These are phyloP conservation scores for Arthrinium phaeospermum DNA, from an alignment of 2,329 filamentous ascomycete genomes.

Conservation along the genomic window DNA sequence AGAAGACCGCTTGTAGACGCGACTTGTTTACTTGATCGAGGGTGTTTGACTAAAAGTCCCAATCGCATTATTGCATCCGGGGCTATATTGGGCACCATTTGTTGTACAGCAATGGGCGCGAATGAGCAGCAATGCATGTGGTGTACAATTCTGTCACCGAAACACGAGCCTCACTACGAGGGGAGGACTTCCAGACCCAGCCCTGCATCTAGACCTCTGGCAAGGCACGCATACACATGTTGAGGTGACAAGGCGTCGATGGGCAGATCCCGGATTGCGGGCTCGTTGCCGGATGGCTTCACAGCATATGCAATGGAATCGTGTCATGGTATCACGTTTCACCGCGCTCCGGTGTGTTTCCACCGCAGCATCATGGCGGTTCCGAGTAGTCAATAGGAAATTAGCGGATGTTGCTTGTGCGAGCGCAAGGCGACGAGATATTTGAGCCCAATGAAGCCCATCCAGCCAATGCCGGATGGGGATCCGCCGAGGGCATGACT, in stretches of 20 bases:
- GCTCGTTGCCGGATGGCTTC: constrained; percentile 1
- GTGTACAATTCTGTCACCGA: constrained; percentile 14
- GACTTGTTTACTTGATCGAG: constrained; percentile 4
- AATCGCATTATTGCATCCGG: neutral
- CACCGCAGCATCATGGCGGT: constrained; percentile 2
- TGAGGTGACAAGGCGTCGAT: neutral
- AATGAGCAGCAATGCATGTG: neutral
- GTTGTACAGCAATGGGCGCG: neutral
- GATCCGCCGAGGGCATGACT: neutral
- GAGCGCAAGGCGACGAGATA: neutral
- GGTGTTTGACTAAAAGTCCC: neutral
- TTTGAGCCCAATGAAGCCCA: constrained; percentile 3
- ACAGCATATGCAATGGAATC: constrained; percentile 13
- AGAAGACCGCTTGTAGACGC: neutral
- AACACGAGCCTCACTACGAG: neutral
- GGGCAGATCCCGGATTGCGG: neutral
- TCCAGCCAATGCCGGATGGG: neutral
- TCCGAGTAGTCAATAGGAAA: neutral
- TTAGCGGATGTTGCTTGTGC: neutral
- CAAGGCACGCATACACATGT: neutral
- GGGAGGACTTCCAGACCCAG: neutral
- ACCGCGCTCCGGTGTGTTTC: neutral
- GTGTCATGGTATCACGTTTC: constrained; percentile 15
- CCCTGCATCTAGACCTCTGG: neutral
- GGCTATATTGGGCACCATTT: constrained; percentile 17